Evolutionary conservation across 257 asterid species (phyloP).

Genomic region (Nicotiana undulata): DNA sequence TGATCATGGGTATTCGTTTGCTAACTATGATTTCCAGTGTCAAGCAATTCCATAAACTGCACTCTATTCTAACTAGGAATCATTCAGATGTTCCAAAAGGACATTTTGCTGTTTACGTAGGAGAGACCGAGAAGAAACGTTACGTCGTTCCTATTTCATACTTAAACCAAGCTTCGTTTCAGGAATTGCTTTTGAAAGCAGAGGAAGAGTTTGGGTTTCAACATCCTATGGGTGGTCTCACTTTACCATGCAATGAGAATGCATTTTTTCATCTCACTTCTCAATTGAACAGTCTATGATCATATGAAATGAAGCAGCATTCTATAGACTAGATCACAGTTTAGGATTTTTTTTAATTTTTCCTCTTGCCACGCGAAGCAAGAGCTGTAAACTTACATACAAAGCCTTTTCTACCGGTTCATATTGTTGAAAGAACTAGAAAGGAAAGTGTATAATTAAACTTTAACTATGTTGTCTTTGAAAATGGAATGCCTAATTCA

Average conservation of each 20-base stretch:
- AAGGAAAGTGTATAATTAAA: neutral
- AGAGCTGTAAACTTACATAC: neutral
- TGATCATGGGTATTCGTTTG: slow-evolving; percentile 26
- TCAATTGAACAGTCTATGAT: neutral
- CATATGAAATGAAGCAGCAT: neutral
- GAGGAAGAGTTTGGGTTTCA: slow-evolving; percentile 17
- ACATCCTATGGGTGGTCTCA: slow-evolving; percentile 13
- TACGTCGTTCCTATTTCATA: slow-evolving; percentile 11
- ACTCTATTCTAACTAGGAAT: slow-evolving; percentile 9
- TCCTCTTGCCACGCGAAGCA: neutral
- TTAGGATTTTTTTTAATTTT: neutral
- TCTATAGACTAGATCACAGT: neutral
- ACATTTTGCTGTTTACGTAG: slow-evolving; percentile 6
- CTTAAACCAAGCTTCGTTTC: slow-evolving; percentile 1
- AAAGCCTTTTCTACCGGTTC: neutral
- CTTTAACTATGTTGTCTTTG: neutral
- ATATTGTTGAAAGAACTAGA: neutral
- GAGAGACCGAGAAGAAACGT: slow-evolving; percentile 4
- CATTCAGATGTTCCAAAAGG: slow-evolving; percentile 15
- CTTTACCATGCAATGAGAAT: slow-evolving; percentile 6
- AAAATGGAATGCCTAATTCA: neutral
- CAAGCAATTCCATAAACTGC: slow-evolving; percentile 22
- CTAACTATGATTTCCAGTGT: slow-evolving; percentile 13
- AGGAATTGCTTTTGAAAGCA: slow-evolving; percentile 1
- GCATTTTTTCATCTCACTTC: slow-evolving; percentile 13